phyloP scores from a whole-genome alignment of 176 grass and related monocot genomes.

The Musa beccarii region DNA sequence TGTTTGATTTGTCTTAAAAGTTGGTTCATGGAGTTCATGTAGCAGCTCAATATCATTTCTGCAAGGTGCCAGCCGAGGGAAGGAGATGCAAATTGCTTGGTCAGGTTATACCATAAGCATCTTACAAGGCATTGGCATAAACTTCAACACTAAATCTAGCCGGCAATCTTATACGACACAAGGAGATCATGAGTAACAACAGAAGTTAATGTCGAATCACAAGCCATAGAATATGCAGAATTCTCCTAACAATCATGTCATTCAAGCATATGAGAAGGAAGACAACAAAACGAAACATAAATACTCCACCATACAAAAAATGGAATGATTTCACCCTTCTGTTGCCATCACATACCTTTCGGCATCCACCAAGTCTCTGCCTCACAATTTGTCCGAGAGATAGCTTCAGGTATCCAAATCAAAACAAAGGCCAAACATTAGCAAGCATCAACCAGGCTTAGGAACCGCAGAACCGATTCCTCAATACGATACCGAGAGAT shows the following conservation, averaged over 20 bases:
- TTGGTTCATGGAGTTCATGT: no score
- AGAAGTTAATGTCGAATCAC: no score
- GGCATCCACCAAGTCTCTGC: constrained; percentile 46
- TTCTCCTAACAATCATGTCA: not conserved
- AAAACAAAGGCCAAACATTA: not conserved
- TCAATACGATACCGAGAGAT: not conserved
- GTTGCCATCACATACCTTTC: constrained; percentile 38
- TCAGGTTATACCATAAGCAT: no score
- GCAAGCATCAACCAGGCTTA: not conserved
- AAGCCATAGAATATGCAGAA: no score
- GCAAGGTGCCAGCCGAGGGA: no score
- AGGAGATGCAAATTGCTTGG: no score
- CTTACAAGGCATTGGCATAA: no score
- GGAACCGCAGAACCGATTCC: not conserved
- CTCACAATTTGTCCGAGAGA: constrained; percentile 41
- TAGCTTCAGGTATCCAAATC: constrained; percentile 30
- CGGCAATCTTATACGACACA: no score
- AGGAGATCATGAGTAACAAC: no score
- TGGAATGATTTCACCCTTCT: not conserved
- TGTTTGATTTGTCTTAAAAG: no score
- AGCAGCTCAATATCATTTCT: no score
- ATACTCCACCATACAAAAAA: not conserved
- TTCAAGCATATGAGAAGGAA: not conserved
- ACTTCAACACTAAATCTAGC: no score
- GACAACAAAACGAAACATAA: not conserved